Base-by-base conservation (phyloP, 768 basidiomycete species). In the Bullera alba region DNA sequence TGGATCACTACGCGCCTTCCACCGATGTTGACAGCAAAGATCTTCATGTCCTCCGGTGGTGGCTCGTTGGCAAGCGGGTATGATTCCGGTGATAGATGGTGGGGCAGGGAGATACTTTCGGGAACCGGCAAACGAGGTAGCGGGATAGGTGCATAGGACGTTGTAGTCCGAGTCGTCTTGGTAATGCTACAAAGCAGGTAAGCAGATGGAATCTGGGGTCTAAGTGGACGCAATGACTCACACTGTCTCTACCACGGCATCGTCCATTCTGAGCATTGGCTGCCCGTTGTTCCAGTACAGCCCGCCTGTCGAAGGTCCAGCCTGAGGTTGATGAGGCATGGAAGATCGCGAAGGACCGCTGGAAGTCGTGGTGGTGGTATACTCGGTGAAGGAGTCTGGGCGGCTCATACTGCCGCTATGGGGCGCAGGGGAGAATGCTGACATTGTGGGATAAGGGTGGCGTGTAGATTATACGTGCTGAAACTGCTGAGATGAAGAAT, bases 171-270 rank as follows among this genome's bases (percentile, higher is more conserved):
- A 1, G 65, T 69, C 22, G 57, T 60, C 27, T 65, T 60, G 1
- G 67, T 69, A 7, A 69, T 61, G 5, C 67, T 69, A 44, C 4
- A n/a, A n/a, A 21, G 1, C 1, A n/a, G n/a, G n/a, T n/a, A n/a
- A 23, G 51, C 42, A 63, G 53, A 53, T 32, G 15, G 23, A 36
- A 19, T n/a, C 37, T 16, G 19, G 16, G 35, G 10, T 5, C 37
- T 26, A 38, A 15, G 41, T 29, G 17, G 37, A 12, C 7, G 26
- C 14, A 14, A 26, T 3, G 19, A 46, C 67, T 55, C 45, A 69
- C 67, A 67, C 63, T 26, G 67, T 67, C 55, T 69, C 67, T 2
- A 67, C 65, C 2, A 69, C 51, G 4, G 61, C 67, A 56, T 66
- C 63, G 26, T 67, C 62, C 58, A 69, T 60, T 22, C 60, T 48